Conservation (phyloP, 768 basidiomycete species). For the Macrolepiota fuliginosa region DNA sequence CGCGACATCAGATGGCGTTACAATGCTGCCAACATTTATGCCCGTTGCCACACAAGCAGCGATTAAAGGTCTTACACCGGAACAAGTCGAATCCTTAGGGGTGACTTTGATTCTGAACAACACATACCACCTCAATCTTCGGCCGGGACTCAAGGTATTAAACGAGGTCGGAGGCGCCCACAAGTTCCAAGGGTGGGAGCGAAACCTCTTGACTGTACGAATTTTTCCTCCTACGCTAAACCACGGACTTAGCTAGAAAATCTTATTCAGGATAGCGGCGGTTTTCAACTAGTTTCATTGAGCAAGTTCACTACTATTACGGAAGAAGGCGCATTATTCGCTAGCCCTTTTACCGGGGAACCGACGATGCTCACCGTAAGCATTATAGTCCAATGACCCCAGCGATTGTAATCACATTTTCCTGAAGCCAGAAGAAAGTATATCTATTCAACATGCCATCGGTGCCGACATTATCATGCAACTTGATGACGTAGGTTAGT, state of each 20-base stretch:
- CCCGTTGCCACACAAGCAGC: constrained; percentile 91
- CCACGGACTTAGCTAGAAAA: neutral
- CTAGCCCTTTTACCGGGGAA: constrained; percentile 83
- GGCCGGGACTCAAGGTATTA: constrained; percentile 75
- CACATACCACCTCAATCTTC: constrained; percentile 86
- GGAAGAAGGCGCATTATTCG: constrained; percentile 85
- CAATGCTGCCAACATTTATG: constrained; percentile 90
- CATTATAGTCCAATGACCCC: no score
- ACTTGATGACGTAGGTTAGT: constrained; percentile 83
- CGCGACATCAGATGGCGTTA: constrained; percentile 60
- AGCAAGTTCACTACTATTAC: constrained; percentile 85
- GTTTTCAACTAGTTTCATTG: constrained; percentile 85
- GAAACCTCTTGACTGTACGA: constrained; percentile 79
- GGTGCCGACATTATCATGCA: constrained; percentile 97
- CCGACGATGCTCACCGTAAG: constrained; percentile 85
- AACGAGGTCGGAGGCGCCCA: constrained; percentile 83
- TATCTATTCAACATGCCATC: constrained; percentile 86
- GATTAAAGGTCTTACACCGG: constrained; percentile 86
- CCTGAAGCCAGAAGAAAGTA: constrained; percentile 83
- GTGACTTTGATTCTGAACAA: constrained; percentile 86
- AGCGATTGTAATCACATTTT: constrained; percentile 5
- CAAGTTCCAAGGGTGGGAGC: constrained; percentile 84
- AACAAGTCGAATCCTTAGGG: constrained; percentile 80
- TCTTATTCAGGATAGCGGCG: constrained; percentile 71
- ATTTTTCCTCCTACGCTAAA: neutral